Percentiles rank a stretch among this genome's conserved stretches.
phyloP scores from a whole-genome alignment of 768 basidiomycete species.

The Hemileccinum impolitum region DNA sequence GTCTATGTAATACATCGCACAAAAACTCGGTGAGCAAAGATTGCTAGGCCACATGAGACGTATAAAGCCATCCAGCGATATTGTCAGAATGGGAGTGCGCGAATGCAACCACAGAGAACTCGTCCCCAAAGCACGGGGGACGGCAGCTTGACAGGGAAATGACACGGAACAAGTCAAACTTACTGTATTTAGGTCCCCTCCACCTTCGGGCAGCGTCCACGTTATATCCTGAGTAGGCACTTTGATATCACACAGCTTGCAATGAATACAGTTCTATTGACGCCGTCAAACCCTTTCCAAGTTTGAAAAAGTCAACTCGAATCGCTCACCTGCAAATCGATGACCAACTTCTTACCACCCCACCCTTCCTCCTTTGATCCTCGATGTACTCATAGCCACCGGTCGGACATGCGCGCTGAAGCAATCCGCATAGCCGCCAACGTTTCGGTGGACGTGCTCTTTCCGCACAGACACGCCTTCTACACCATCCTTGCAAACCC shows the following conservation, averaged over 20 bases:
- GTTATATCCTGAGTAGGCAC: slow-evolving; percentile 95
- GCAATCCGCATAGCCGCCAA: slow-evolving; percentile 74
- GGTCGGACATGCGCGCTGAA: slow-evolving; percentile 91
- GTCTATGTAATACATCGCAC: no score
- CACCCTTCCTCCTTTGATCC: slow-evolving; percentile 56
- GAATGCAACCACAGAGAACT: no score
- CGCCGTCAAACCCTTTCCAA: background rate
- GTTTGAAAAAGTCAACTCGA: background rate
- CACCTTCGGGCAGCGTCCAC: slow-evolving; percentile 96
- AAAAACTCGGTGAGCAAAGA: no score
- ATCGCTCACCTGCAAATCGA: slow-evolving; percentile 84
- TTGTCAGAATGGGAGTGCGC: no score
- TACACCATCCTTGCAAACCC: slow-evolving; percentile 45
- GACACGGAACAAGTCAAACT: slow-evolving; percentile 1
- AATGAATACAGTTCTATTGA: slow-evolving; percentile 82
- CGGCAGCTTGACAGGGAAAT: background rate
- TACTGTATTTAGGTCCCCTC: slow-evolving; percentile 97
- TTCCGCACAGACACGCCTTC: slow-evolving; percentile 46
- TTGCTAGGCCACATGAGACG: no score
- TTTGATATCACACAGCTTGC: slow-evolving; percentile 95
- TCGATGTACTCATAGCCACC: slow-evolving; percentile 96
- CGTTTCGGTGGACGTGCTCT: slow-evolving; percentile 74
- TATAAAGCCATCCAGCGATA: no score
- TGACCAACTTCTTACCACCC: slow-evolving; percentile 85
- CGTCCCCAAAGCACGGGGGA: no score